Base-by-base conservation (phyloP, 345 rosid species). In the Viola odorata region DNA sequence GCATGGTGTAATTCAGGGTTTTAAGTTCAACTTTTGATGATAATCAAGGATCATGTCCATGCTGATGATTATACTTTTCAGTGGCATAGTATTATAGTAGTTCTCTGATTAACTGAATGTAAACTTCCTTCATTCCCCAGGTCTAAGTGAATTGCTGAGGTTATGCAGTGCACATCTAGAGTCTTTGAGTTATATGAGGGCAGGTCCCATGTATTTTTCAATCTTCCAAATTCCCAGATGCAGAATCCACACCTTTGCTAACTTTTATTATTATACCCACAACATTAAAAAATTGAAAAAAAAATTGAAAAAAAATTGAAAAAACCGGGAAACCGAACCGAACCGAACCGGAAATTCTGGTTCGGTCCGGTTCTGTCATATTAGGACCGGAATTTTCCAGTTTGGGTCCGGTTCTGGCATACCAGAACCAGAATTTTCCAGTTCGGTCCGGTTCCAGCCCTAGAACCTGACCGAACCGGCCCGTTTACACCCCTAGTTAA, bases 211-310 rank as follows among this genome's bases (percentile, higher is more conserved):
- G 85, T 83, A 87, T 69, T 69, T 79, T 76, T 78, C 96, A 56
- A 71, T 88, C 58, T 78, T 80, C 58, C 88, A 83, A 75, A 69
- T 77, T 58, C 85, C 91, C 52, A 88, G 80, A 80, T 71, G 65
- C 13, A 72, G 86, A 68, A 56, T 76, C 68, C 77, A 73, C 55
- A 68, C 69, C 66, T 71, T 92, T 13, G 81, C 80, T 58, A 71
- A 62, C 55, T 77, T 80, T 53, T 81, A 77, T 70, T 65, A 55
- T 23, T 23, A 23, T 23, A 23, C 32, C 32, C 32, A 23, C 32
- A 23, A 23, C 32, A 23, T 23, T 23, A 23, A 23, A 23, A 23
- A 23, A 23, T 23, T 23, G 32, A 23, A 23, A 23, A 23, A 23
- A 23, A 23, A 23, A 23, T 23, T 0, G 2, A 23, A 23, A 23